These are phyloP conservation scores for Aspergillus awamori DNA, from an alignment of 2,329 filamentous ascomycete genomes.

Conservation along the genomic window DNA sequence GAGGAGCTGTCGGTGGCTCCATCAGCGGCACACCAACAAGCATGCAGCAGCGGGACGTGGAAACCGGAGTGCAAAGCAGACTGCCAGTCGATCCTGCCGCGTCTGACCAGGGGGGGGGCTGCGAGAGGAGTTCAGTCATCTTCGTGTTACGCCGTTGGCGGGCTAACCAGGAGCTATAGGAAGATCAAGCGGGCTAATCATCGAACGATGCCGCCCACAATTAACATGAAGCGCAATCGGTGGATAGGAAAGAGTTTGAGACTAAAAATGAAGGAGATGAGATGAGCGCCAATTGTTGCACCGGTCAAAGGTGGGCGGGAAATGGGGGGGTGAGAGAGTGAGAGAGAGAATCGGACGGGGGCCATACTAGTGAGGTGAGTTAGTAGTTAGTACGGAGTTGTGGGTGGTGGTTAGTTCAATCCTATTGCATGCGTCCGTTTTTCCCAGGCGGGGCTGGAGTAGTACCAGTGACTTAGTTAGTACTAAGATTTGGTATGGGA, in stretches of 20 bases:
- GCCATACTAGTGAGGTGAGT: neutral
- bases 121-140: constrained; percentile 5
- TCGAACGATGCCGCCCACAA: neutral
- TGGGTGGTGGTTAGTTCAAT: neutral
- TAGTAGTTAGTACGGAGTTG: too few relatives aligned
- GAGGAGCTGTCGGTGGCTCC: constrained; percentile 26
- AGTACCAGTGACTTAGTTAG: too few relatives aligned
- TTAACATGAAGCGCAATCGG: constrained; percentile 1
- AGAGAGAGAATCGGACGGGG: neutral
- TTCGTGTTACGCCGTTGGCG: neutral
- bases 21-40: constrained; percentile 35
- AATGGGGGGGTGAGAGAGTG: neutral
- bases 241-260: constrained; percentile 7
- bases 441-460: constrained; percentile 1
- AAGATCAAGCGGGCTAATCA: neutral
- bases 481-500: too few relatives aligned
- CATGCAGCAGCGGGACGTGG: constrained; percentile 25
- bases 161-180: neutral
- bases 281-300: constrained; percentile 17
- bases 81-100: constrained; percentile 11
- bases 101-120: neutral
- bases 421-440: neutral
- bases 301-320: neutral
- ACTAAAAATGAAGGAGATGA: neutral
- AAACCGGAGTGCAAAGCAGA: constrained; percentile 16